A percentile compares a stretch with the other conserved stretches of the same genome.
Evolutionary conservation across 306 rosid species (phyloP).

Genomic region (Datisca glomerata): DNA sequence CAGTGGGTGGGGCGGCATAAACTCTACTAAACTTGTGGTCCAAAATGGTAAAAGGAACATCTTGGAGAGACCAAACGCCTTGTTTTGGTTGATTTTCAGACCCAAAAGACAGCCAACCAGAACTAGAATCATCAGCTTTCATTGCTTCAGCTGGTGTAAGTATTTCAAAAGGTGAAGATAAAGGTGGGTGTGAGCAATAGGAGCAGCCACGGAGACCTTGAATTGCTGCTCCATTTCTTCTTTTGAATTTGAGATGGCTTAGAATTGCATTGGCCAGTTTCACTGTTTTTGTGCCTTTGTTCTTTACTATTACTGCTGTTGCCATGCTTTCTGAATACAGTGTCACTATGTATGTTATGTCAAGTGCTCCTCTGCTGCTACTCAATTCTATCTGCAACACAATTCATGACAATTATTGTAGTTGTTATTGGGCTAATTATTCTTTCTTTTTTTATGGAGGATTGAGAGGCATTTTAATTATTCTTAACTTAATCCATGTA

Average conservation of each 20-base stretch:
- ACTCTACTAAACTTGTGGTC: constrained; percentile 79
- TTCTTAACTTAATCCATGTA: too few relatives aligned
- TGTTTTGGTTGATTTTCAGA: constrained; percentile 37
- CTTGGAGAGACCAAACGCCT: constrained; percentile 70
- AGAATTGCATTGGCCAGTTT: constrained; percentile 58
- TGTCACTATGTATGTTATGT: constrained; percentile 60
- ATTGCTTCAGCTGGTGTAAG: constrained; percentile 59
- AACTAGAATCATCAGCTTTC: constrained; percentile 37
- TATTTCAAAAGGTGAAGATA: constrained; percentile 62
- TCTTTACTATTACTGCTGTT: constrained; percentile 67
- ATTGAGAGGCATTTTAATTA: too few relatives aligned
- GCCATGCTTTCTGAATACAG: constrained; percentile 83
- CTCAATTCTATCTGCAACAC: constrained; percentile 35
- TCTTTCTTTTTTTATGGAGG: too few relatives aligned
- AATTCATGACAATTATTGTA: too few relatives aligned
- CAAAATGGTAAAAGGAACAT: constrained; percentile 56
- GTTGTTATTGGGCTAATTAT: too few relatives aligned
- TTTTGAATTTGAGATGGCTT: constrained; percentile 66
- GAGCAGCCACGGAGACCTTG: constrained; percentile 71
- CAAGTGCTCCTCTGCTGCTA: constrained; percentile 36
- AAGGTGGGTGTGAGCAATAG: constrained; percentile 59
- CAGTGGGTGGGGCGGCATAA: constrained; percentile 72
- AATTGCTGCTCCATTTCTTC: constrained; percentile 54
- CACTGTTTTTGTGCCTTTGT: constrained; percentile 46
- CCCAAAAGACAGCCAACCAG: constrained; percentile 47